Evolutionary conservation across 2,329 filamentous ascomycete genomes (phyloP).

Genomic region (Esteya vermicola): DNA sequence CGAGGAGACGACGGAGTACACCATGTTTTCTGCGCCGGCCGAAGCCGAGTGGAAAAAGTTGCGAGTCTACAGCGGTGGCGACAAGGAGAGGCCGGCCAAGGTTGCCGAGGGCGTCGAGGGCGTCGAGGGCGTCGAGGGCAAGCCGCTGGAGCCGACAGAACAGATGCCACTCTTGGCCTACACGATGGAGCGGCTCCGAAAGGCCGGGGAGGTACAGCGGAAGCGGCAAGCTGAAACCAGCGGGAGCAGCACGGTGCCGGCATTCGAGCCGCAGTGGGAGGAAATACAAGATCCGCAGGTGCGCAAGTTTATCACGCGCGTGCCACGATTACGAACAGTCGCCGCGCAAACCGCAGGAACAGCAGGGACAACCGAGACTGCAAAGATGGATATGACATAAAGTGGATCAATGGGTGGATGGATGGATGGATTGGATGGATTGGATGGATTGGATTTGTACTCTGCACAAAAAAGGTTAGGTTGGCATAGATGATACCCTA

Average conservation of each 20-base stretch:
- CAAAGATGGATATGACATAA: constrained; percentile 4
- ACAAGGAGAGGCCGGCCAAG: not conserved
- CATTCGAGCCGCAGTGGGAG: constrained; percentile 11
- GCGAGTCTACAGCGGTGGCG: constrained; percentile 1
- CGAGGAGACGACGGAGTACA: not conserved
- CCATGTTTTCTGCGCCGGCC: not conserved
- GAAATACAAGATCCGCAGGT: constrained; percentile 10
- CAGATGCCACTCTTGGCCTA: constrained; percentile 8
- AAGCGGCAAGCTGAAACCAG: constrained; percentile 5
- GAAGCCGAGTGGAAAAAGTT: constrained; percentile 8
- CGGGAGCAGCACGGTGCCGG: constrained; percentile 7
- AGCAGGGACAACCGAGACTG: not conserved
- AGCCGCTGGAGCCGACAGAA: not conserved
- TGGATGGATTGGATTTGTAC: not conserved
- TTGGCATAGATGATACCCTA: constrained; percentile 1
- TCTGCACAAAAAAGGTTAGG: no score
- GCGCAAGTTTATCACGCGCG: constrained; percentile 6
- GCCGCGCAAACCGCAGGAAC: no score
- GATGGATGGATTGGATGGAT: no score
- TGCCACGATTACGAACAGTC: constrained; percentile 5
- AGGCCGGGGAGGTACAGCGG: constrained; percentile 7
- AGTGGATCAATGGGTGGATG: no score
- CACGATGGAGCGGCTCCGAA: constrained; percentile 9
- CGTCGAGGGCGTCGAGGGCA: no score
- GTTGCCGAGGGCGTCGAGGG: no score